Evolutionary conservation across 306 rosid genomes (phyloP).

Genomic region (Clitoria ternatea): DNA sequence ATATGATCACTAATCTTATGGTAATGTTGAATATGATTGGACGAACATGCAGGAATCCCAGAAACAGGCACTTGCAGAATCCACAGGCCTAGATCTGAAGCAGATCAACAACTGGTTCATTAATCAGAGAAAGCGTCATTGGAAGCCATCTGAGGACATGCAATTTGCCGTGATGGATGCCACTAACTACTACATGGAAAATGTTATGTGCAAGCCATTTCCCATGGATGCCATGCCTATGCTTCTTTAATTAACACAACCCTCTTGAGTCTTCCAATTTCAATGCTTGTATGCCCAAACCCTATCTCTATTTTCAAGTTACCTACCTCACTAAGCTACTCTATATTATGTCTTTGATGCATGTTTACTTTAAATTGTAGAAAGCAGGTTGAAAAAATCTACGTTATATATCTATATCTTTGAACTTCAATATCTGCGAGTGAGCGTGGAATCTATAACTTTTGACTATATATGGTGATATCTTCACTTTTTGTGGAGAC

Average conservation of each 20-base stretch:
- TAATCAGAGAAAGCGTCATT: slow-evolving; percentile 89
- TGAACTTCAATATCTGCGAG: neutral
- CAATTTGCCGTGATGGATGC: slow-evolving; percentile 96
- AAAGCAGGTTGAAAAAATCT: neutral
- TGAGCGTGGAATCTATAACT: neutral
- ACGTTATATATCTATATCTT: neutral
- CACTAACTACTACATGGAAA: slow-evolving; percentile 75
- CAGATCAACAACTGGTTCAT: slow-evolving; percentile 99
- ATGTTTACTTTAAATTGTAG: neutral
- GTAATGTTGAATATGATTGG: neutral
- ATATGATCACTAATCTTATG: neutral
- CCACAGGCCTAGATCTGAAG: slow-evolving; percentile 91
- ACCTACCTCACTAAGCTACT: neutral
- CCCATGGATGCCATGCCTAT: slow-evolving; percentile 61
- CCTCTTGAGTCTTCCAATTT: too few relatives aligned
- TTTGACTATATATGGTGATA: neutral
- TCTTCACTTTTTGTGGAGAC: neutral
- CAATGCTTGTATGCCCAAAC: too few relatives aligned
- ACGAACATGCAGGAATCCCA: slow-evolving; percentile 62
- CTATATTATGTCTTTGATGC: slow-evolving; percentile 2
- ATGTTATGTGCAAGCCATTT: slow-evolving; percentile 69
- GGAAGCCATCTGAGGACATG: slow-evolving; percentile 99
- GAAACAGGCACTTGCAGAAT: slow-evolving; percentile 81
- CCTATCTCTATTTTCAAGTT: slow-evolving; percentile 19
- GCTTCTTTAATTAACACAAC: slow-evolving; percentile 29